Conservation (phyloP, 2,329 filamentous ascomycete species). For the Sclerotinia minor region DNA sequence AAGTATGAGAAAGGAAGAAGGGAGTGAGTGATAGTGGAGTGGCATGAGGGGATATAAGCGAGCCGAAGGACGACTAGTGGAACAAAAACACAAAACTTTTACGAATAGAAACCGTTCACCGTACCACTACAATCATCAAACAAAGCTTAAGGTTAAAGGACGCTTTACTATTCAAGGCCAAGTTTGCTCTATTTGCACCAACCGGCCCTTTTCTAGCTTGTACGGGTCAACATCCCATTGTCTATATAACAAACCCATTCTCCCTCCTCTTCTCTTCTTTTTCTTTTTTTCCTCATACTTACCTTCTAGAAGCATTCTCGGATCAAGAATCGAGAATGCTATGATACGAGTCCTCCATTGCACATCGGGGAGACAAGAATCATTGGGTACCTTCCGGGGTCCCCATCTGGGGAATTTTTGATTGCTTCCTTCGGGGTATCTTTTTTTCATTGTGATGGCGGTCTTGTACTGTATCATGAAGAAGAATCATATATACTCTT, state of each 20-base stretch:
- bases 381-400: conserved; percentile 42
- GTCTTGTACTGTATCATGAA: conserved; percentile 42
- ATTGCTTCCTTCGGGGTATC: conserved; percentile 32
- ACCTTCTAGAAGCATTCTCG: conserved; percentile 40
- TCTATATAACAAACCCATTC: neutral
- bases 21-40: neutral
- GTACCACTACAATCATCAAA: neutral
- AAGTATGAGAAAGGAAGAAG: conserved; percentile 28
- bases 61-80: neutral
- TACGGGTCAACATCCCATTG: neutral
- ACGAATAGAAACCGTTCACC: neutral
- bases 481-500: conserved; percentile 39
- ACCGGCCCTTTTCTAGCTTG: neutral
- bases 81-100: too few species aligned
- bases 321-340: conserved; percentile 39
- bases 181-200: conserved; percentile 7
- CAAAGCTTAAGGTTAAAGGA: neutral
- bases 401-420: conserved; percentile 44
- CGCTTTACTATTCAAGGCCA: neutral
- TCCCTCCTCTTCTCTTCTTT: conserved; percentile 19
- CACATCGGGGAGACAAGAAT: conserved; percentile 54
- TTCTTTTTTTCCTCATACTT: conserved; percentile 43
- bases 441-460: conserved; percentile 45
- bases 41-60: too few species aligned
- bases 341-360: conserved; percentile 54